Conservation (phyloP, 192 early-diverging fungal species). For the Coemansia sp. region DNA sequence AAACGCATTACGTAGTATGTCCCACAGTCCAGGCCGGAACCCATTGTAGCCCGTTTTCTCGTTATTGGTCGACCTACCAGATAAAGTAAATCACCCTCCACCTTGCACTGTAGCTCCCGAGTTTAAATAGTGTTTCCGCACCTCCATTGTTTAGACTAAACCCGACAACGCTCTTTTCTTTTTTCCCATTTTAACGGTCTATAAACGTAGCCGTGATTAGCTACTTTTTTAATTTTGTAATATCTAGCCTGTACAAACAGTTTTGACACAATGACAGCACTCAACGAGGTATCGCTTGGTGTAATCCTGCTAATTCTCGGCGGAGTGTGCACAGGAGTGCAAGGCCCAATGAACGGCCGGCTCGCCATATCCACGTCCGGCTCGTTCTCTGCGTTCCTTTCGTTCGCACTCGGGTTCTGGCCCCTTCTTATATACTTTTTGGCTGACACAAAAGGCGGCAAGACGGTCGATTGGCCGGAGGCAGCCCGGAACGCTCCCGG, state of each 20-base stretch:
- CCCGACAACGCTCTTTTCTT: neutral
- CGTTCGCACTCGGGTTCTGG: slow-evolving; percentile 52
- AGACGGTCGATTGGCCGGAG: slow-evolving; percentile 38
- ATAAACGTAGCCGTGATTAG: neutral
- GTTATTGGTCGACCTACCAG: neutral
- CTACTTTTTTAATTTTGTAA: slow-evolving; percentile 5
- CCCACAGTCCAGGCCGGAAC: too few species aligned
- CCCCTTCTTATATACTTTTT: slow-evolving; percentile 51
- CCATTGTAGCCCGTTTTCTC: too few species aligned
- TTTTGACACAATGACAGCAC: slow-evolving; percentile 18
- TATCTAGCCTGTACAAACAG: slow-evolving; percentile 6
- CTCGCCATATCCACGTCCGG: slow-evolving; percentile 45
- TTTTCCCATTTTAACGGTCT: neutral
- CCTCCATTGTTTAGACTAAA: neutral
- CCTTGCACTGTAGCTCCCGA: neutral
- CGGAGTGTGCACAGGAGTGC: slow-evolving; percentile 44
- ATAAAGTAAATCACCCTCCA: neutral
- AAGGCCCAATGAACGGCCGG: slow-evolving; percentile 51
- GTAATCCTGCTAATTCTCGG: slow-evolving; percentile 52
- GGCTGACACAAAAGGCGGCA: slow-evolving; percentile 48
- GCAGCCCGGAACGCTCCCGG: slow-evolving; percentile 22
- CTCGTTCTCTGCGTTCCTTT: slow-evolving; percentile 49
- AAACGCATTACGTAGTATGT: too few species aligned
- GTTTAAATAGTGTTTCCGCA: neutral
- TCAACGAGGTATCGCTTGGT: slow-evolving; percentile 35